A percentile compares a stretch with the other conserved stretches of the same genome.
These are phyloP conservation scores for Dryadomyces sulphureus DNA, from an alignment of 2,329 filamentous ascomycete species.

Conservation along the genomic window DNA sequence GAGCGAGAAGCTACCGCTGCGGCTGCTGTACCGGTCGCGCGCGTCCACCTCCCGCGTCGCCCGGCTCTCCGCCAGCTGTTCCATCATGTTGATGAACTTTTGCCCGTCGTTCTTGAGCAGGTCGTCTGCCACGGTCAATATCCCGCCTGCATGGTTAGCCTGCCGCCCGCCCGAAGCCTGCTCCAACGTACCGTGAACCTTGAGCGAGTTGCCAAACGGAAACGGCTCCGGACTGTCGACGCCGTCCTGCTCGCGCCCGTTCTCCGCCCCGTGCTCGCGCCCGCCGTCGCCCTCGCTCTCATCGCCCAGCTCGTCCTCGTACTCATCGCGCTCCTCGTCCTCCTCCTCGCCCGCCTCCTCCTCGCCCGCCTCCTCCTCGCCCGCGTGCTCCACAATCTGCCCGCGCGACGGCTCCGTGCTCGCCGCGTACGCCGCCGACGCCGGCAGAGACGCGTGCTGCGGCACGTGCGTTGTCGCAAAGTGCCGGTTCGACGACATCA, in stretches of 20 bases:
- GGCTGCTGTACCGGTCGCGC: conserved; percentile 46
- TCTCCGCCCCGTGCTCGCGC: too few relatives aligned
- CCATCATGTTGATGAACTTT: conserved; percentile 99
- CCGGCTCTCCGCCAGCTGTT: conserved; percentile 88
- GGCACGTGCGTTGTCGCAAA: conserved; percentile 39
- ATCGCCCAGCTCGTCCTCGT: conserved; percentile 34
- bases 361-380: conserved; percentile 40
- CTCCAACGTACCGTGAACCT: conserved; percentile 58
- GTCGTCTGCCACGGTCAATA: conserved; percentile 96
- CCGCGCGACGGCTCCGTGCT: conserved; percentile 59
- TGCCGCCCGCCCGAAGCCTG: too few relatives aligned
- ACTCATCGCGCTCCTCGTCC: conserved; percentile 41
- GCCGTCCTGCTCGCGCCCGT: conserved; percentile 48
- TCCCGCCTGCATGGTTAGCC: conserved; percentile 66
- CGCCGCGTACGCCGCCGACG: conserved; percentile 42
- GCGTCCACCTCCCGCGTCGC: conserved; percentile 96
- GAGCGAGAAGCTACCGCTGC: conserved; percentile 32
- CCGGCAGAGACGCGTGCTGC: conserved; percentile 41
- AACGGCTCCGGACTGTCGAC: conserved; percentile 74
- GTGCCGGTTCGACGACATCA: conserved; percentile 53
- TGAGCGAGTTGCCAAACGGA: conserved; percentile 93
- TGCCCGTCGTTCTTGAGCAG: conserved; percentile 97
- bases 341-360: too few relatives aligned
- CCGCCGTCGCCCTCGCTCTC: conserved; percentile 58
- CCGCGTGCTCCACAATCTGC: conserved; percentile 55